A percentile compares a stretch with the other conserved stretches of the same genome.
phyloP scores from a whole-genome alignment of 192 early-diverging fungal species.

The Gorgonomyces haynaldii region DNA sequence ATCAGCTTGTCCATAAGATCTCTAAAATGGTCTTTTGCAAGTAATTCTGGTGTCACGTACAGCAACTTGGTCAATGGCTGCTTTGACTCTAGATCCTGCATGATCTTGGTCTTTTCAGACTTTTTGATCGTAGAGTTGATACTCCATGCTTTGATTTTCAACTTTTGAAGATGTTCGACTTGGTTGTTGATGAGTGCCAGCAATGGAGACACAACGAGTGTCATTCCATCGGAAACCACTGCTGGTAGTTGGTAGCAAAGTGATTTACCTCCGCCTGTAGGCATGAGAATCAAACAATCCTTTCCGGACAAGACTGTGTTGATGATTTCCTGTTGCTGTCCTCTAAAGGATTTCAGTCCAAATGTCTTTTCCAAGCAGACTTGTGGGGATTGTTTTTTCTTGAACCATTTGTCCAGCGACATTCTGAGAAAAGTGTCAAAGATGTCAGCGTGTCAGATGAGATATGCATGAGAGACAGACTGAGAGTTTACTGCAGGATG shows the following conservation, averaged over 20 bases:
- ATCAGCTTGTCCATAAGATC: constrained; percentile 17
- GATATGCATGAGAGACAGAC: too few species aligned
- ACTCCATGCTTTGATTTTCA: constrained; percentile 24
- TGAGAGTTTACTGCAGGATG: not conserved
- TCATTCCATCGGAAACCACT: constrained; percentile 25
- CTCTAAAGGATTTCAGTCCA: constrained; percentile 16
- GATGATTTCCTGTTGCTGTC: constrained; percentile 24
- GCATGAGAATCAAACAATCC: constrained; percentile 37
- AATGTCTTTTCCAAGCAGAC: too few species aligned
- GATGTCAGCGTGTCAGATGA: too few species aligned
- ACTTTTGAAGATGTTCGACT: constrained; percentile 23
- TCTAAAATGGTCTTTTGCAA: constrained; percentile 31
- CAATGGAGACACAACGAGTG: constrained; percentile 33
- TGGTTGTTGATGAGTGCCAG: constrained; percentile 31
- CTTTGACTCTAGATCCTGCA: constrained; percentile 13
- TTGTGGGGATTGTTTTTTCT: too few species aligned
- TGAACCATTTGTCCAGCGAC: too few species aligned
- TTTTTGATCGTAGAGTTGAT: constrained; percentile 26
- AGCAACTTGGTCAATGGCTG: constrained; percentile 25
- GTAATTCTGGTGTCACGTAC: constrained; percentile 35
- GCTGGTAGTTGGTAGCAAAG: constrained; percentile 40
- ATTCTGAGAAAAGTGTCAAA: too few species aligned
- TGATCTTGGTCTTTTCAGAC: constrained; percentile 15
- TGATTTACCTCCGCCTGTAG: constrained; percentile 37
- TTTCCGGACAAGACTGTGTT: constrained; percentile 16